Conservation (phyloP, 2,329 filamentous ascomycete genomes). For the Rutstroemia sp. region DNA sequence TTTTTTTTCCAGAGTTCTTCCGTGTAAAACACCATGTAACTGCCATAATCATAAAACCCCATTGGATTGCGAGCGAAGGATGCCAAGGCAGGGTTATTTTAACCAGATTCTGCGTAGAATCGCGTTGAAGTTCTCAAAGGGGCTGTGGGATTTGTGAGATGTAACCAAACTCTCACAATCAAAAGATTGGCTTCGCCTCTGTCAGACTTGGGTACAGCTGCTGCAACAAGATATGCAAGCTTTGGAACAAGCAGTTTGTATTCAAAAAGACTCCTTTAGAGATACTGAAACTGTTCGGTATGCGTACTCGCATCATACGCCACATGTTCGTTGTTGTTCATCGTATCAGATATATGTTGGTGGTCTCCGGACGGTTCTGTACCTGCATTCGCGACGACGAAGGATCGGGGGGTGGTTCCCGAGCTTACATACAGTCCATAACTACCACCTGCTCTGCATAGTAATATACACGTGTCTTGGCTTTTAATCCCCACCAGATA, state of each 20-base stretch:
- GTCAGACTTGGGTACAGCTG: not conserved
- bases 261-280: not conserved
- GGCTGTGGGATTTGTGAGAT: conserved; percentile 9
- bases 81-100: not conserved
- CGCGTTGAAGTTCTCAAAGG: not conserved
- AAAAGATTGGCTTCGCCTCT: conserved; percentile 4
- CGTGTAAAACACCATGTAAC: not conserved
- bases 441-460: not conserved
- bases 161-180: conserved; percentile 2
- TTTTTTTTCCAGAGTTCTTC: no score
- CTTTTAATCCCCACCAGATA: no score
- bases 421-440: conserved; percentile 3
- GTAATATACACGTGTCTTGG: not conserved
- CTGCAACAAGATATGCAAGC: not conserved
- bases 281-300: conserved; percentile 1
- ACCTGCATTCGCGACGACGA: conserved; percentile 6
- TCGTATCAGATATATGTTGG: not conserved
- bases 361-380: not conserved
- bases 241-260: not conserved
- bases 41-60: not conserved
- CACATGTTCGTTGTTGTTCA: not conserved
- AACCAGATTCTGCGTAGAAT: not conserved
- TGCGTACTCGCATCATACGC: not conserved
- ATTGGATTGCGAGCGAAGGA: conserved; percentile 6
- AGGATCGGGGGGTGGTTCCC: conserved; percentile 1